Conservation (phyloP, 805 yeast genomes). For the Teunomyces cretensis region DNA sequence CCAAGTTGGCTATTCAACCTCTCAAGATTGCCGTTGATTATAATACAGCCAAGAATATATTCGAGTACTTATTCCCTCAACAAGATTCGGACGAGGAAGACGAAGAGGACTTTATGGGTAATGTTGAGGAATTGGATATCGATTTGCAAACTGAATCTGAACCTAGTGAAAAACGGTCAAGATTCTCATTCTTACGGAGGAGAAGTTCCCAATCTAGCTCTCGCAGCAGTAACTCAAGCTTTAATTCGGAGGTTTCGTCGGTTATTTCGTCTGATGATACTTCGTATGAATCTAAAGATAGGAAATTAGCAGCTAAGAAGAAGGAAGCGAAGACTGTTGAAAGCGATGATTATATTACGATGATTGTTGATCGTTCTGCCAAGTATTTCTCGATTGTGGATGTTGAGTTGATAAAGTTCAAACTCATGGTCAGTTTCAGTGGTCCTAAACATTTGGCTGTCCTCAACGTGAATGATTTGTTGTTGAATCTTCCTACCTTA, state of each 20-base stretch:
- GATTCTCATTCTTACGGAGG: slow-evolving; percentile 1
- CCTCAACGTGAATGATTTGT: slow-evolving; percentile 75
- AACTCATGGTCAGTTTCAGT: slow-evolving; percentile 67
- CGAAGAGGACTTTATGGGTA: not conserved
- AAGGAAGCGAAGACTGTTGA: slow-evolving; percentile 4
- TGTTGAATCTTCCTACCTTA: slow-evolving; percentile 62
- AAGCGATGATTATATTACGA: slow-evolving; percentile 34
- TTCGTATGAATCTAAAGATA: not conserved
- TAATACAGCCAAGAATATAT: slow-evolving; percentile 58
- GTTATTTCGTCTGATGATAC: not conserved
- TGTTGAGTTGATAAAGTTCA: slow-evolving; percentile 32
- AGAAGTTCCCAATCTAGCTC: not conserved
- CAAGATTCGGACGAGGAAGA: slow-evolving; percentile 16
- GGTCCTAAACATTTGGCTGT: slow-evolving; percentile 70
- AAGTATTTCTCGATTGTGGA: slow-evolving; percentile 41
- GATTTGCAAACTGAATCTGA: not conserved
- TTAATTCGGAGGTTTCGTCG: slow-evolving; percentile 2
- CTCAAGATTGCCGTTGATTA: slow-evolving; percentile 73
- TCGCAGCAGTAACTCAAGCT: not conserved
- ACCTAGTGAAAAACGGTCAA: not conserved
- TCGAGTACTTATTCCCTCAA: slow-evolving; percentile 71
- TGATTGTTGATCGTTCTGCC: slow-evolving; percentile 44
- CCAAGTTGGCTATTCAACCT: slow-evolving; percentile 63
- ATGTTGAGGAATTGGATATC: not conserved
- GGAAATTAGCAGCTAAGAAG: slow-evolving; percentile 1